Conservation (phyloP, 2,329 filamentous ascomycete species). For the Ustulina deusta region DNA sequence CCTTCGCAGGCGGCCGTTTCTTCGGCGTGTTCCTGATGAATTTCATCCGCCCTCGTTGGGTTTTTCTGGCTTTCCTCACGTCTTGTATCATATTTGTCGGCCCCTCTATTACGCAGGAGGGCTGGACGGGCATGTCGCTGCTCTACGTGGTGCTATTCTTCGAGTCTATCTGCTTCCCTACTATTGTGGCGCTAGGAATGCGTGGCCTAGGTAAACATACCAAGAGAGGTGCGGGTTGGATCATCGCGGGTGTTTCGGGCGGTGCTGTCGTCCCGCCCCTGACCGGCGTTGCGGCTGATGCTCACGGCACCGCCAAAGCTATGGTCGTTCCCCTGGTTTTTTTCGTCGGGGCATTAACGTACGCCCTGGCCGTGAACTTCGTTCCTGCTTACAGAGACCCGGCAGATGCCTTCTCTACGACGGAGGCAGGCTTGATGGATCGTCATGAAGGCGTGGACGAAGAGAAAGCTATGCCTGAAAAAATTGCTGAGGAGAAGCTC, state of each 20-base stretch:
- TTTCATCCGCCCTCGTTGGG: slow-evolving; percentile 71
- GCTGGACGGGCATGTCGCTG: slow-evolving; percentile 67
- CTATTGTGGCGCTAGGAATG: slow-evolving; percentile 82
- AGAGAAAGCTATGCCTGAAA: slow-evolving; percentile 42
- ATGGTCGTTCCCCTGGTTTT: slow-evolving; percentile 75
- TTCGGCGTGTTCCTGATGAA: slow-evolving; percentile 75
- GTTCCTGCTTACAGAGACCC: slow-evolving; percentile 71
- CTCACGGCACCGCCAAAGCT: slow-evolving; percentile 67
- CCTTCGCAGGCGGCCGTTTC: slow-evolving; percentile 80
- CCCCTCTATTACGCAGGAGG: slow-evolving; percentile 60
- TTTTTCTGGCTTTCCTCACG: slow-evolving; percentile 75
- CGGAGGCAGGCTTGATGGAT: slow-evolving; percentile 56
- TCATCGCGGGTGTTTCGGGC: slow-evolving; percentile 77
- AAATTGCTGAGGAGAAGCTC: slow-evolving; percentile 32
- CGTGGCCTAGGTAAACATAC: slow-evolving; percentile 80
- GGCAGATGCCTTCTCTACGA: slow-evolving; percentile 67
- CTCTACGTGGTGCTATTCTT: slow-evolving; percentile 81
- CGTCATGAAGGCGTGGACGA: slow-evolving; percentile 39
- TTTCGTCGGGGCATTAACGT: slow-evolving; percentile 67
- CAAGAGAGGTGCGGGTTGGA: slow-evolving; percentile 79
- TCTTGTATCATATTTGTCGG: slow-evolving; percentile 72
- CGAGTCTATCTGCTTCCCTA: slow-evolving; percentile 84
- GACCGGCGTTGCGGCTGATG: slow-evolving; percentile 75
- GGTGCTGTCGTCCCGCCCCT: slow-evolving; percentile 81
- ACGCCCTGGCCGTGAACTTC: slow-evolving; percentile 74